These are phyloP conservation scores for Lachancea lanzarotensis DNA, from an alignment of 805 yeast species.

Conservation along the genomic window DNA sequence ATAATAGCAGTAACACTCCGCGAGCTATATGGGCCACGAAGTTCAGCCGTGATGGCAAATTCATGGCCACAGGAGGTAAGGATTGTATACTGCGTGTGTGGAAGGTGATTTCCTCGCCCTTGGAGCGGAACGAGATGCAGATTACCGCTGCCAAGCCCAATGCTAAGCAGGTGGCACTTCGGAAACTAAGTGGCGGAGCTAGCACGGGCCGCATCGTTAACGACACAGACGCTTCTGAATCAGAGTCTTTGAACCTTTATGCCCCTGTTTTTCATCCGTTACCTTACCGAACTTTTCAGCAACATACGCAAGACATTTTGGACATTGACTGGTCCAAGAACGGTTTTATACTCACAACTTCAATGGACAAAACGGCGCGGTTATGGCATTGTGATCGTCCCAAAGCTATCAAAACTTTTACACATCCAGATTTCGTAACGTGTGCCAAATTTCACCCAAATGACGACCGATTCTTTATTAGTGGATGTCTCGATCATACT, in stretches of 20 bases:
- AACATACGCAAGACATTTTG: conserved; percentile 66
- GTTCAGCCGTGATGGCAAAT: conserved; percentile 76
- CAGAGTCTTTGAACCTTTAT: conserved; percentile 26
- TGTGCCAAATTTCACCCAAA: conserved; percentile 71
- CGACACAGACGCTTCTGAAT: neutral
- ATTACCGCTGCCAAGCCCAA: conserved; percentile 1
- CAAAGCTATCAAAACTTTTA: conserved; percentile 55
- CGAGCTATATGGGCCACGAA: conserved; percentile 64
- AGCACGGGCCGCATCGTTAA: neutral
- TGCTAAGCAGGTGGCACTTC: conserved; percentile 3
- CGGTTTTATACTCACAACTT: conserved; percentile 69
- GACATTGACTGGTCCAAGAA: conserved; percentile 84
- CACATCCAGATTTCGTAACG: conserved; percentile 78
- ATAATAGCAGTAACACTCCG: conserved; percentile 3
- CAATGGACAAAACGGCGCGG: conserved; percentile 77
- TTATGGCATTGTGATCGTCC: conserved; percentile 78
- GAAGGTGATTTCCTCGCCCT: conserved; percentile 71
- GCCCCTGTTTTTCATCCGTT: conserved; percentile 74
- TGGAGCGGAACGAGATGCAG: conserved; percentile 51
- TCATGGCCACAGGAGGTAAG: conserved; percentile 77
- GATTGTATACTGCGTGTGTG: conserved; percentile 64
- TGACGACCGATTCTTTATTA: conserved; percentile 80
- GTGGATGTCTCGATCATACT: conserved; percentile 73
- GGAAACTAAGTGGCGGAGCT: neutral
- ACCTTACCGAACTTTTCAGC: conserved; percentile 55